Conservation (phyloP, 2,329 filamentous ascomycete genomes). For the Fusarium vanettenii region DNA sequence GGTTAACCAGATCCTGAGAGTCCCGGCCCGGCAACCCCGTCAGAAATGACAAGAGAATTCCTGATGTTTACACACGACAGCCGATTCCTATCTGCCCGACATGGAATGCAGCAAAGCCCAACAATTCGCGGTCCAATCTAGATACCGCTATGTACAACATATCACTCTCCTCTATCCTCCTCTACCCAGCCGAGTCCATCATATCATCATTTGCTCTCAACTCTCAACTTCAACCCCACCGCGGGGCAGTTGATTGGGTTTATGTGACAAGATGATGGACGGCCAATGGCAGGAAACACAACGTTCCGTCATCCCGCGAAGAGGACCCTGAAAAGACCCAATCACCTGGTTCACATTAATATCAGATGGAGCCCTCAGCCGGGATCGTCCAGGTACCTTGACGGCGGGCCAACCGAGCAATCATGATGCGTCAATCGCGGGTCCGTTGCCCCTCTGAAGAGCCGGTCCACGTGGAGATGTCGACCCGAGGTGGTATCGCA, state of each 20-base stretch:
- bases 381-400: constrained; percentile 29
- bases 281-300: constrained; percentile 25
- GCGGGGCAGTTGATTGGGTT: constrained; percentile 27
- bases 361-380: constrained; percentile 28
- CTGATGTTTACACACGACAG: constrained; percentile 9
- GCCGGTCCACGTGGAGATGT: constrained; percentile 23
- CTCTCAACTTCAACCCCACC: constrained; percentile 33
- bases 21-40: constrained; percentile 34
- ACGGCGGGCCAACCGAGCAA: constrained; percentile 23
- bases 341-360: constrained; percentile 34
- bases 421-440: constrained; percentile 31
- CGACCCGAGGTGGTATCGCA: constrained; percentile 23
- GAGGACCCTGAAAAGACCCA: constrained; percentile 28
- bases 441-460: constrained; percentile 10
- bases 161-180: neutral
- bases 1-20: constrained; percentile 6
- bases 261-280: constrained; percentile 1
- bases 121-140: neutral
- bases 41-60: constrained; percentile 23
- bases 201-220: constrained; percentile 18
- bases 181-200: constrained; percentile 6
- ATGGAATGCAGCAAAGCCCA: neutral
- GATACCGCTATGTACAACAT: neutral
- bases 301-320: constrained; percentile 27
- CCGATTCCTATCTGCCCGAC: neutral